Evolutionary conservation across 1,284 basidiomycete genomes (phyloP).

Genomic region (Mycena citricolor): DNA sequence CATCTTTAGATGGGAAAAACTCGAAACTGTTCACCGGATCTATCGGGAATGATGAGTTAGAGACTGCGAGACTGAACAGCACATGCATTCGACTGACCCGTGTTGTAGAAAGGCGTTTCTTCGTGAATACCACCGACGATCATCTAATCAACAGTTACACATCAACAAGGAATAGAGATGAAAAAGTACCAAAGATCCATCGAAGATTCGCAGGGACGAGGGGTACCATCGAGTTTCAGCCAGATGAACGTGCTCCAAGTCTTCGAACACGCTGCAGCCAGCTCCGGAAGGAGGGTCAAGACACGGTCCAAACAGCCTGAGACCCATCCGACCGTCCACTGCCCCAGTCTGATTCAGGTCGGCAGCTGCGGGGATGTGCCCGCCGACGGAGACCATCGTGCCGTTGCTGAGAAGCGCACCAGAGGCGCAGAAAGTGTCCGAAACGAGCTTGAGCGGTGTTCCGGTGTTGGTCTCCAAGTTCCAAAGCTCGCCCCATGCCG

Average conservation of each 20-base stretch:
- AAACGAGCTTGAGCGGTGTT: constrained; percentile 62
- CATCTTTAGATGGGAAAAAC: constrained; percentile 53
- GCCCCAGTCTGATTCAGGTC: constrained; percentile 18
- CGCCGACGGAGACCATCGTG: constrained; percentile 64
- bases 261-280: constrained; percentile 62
- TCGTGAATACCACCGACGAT: constrained; percentile 77
- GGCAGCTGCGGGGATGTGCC: constrained; percentile 13
- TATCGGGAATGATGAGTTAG: no score
- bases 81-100: no score
- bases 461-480: constrained; percentile 64
- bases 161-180: background rate
- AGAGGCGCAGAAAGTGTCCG: constrained; percentile 86
- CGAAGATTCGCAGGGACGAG: constrained; percentile 63
- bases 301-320: constrained; percentile 77
- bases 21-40: constrained; percentile 50
- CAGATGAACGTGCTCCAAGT: constrained; percentile 62
- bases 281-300: constrained; percentile 46
- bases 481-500: constrained; percentile 80
- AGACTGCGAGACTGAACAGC: no score
- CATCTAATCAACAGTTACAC: constrained; percentile 50
- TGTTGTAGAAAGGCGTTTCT: constrained; percentile 79
- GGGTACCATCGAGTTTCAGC: constrained; percentile 78
- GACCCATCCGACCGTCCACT: constrained; percentile 66
- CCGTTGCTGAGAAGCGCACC: constrained; percentile 76
- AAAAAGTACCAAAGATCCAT: constrained; percentile 44